Conservation (phyloP, 768 basidiomycete genomes). For the Crepidotus variabilis region DNA sequence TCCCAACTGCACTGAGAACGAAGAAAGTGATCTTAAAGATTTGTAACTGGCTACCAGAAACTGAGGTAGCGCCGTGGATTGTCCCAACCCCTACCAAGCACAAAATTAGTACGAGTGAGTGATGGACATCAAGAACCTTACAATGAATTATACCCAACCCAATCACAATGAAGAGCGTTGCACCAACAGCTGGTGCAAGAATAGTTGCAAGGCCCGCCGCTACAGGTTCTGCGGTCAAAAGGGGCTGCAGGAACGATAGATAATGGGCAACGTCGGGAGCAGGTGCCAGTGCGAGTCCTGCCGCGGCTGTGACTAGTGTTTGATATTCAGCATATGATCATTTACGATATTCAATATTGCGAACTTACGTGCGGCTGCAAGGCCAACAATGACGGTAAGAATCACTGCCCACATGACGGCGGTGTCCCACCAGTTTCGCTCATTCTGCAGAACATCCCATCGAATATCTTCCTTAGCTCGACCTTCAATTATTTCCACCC, state of each 20-base stretch:
- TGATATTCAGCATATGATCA: conserved; percentile 1
- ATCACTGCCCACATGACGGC: conserved; percentile 58
- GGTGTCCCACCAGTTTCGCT: conserved; percentile 41
- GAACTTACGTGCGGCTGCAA: conserved; percentile 60
- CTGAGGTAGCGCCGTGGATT: conserved; percentile 55
- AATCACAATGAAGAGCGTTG: conserved; percentile 52
- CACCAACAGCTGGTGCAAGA: conserved; percentile 63
- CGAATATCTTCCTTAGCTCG: conserved; percentile 79
- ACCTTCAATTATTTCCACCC: conserved; percentile 70
- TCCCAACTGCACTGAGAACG: conserved; percentile 47
- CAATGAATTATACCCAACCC: conserved; percentile 52
- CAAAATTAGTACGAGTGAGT: conserved; percentile 8
- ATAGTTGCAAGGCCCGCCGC: conserved; percentile 64
- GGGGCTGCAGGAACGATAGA: conserved; percentile 55
- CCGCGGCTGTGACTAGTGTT: conserved; percentile 60
- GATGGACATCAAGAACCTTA: conserved; percentile 29
- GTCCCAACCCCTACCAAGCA: conserved; percentile 42
- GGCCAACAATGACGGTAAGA: conserved; percentile 41
- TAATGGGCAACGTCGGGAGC: conserved; percentile 74
- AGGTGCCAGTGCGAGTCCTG: conserved; percentile 62
- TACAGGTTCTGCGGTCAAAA: conserved; percentile 46
- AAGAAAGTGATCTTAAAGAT: conserved; percentile 65
- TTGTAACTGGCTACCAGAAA: conserved; percentile 57
- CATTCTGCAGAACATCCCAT: conserved; percentile 73
- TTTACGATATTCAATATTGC: conserved; percentile 1